Conservation (phyloP, 2,329 filamentous ascomycete genomes). For the Gaeumannomyces tritici region DNA sequence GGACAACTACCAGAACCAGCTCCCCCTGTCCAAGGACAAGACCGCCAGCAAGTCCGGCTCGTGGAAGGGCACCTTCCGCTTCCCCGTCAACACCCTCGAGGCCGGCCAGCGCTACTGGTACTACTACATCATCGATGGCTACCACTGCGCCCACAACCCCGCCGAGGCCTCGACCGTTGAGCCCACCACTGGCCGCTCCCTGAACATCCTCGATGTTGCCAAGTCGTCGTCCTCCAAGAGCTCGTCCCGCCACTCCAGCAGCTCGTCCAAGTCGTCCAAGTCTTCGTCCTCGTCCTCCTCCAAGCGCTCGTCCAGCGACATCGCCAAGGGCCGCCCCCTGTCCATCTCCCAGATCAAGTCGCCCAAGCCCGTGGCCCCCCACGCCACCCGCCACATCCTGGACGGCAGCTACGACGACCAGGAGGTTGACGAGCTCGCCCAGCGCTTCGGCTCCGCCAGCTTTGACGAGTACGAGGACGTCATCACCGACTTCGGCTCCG, state of each 20-base stretch:
- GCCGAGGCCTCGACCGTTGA: slow-evolving; percentile 82
- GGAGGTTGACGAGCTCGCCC: slow-evolving; percentile 70
- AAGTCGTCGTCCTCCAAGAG: slow-evolving; percentile 39
- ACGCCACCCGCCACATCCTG: slow-evolving; percentile 80
- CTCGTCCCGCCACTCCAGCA: slow-evolving; percentile 27
- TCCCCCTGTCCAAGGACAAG: slow-evolving; percentile 86
- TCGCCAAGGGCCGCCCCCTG: slow-evolving; percentile 81
- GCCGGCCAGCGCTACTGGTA: slow-evolving; percentile 97
- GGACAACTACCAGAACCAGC: slow-evolving; percentile 93
- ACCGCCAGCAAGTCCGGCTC: slow-evolving; percentile 74
- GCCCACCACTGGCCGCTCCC: slow-evolving; percentile 90
- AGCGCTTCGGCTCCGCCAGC: slow-evolving; percentile 46
- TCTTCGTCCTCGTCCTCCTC: slow-evolving; percentile 24
- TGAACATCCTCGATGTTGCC: slow-evolving; percentile 95
- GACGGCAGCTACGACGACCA: slow-evolving; percentile 71
- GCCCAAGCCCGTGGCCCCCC: slow-evolving; percentile 80
- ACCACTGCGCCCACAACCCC: slow-evolving; percentile 95
- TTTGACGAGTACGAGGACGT: slow-evolving; percentile 42
- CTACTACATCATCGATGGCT: slow-evolving; percentile 99
- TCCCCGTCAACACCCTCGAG: slow-evolving; percentile 78
- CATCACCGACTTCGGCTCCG: slow-evolving; percentile 42
- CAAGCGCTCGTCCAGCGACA: slow-evolving; percentile 46
- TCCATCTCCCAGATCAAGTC: slow-evolving; percentile 84
- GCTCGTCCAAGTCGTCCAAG: slow-evolving; percentile 27
- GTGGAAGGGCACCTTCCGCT: slow-evolving; percentile 95